Evolutionary conservation across 2,329 filamentous ascomycete genomes (phyloP).

Genomic region (Blumeria hordei): DNA sequence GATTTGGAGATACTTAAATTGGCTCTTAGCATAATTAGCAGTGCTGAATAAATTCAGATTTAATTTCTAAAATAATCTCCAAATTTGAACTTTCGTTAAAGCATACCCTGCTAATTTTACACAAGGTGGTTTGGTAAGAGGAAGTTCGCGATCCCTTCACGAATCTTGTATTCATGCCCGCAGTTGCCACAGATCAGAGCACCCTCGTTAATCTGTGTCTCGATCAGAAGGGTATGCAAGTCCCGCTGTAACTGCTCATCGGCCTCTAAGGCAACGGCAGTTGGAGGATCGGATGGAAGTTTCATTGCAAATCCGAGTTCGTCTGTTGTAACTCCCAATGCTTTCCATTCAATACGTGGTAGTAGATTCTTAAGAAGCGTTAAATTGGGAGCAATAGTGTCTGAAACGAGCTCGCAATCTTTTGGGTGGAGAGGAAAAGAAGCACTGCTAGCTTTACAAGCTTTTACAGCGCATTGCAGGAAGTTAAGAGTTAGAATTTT

Average conservation of each 20-base stretch:
- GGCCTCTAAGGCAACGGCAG: slow-evolving; percentile 32
- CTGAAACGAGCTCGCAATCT: slow-evolving; percentile 71
- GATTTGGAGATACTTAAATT: no score
- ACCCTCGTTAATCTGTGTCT: slow-evolving; percentile 76
- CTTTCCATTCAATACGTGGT: slow-evolving; percentile 71
- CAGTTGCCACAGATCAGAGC: slow-evolving; percentile 80
- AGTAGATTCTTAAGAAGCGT: slow-evolving; percentile 66
- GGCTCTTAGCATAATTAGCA: no score
- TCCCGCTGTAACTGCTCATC: slow-evolving; percentile 52
- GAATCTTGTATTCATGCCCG: slow-evolving; percentile 79
- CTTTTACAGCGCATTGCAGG: slow-evolving; percentile 83
- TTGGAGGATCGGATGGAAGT: slow-evolving; percentile 40
- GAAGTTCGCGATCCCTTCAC: slow-evolving; percentile 94
- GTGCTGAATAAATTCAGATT: no score
- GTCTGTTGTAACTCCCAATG: slow-evolving; percentile 43
- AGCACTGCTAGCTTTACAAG: slow-evolving; percentile 58
- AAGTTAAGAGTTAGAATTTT: slow-evolving; percentile 94
- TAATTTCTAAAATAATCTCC: no score
- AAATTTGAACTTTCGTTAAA: no score
- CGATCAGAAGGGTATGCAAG: slow-evolving; percentile 58
- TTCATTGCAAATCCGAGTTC: slow-evolving; percentile 52
- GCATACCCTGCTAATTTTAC: slow-evolving; percentile 13
- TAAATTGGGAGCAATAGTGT: slow-evolving; percentile 60
- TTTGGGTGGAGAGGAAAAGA: slow-evolving; percentile 83
- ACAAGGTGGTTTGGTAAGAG: slow-evolving; percentile 81